Percentiles rank a stretch among this genome's conserved stretches.
These are phyloP conservation scores for Hanseniaspora jakobsenii DNA, from an alignment of 805 yeast genomes.

Conservation along the genomic window DNA sequence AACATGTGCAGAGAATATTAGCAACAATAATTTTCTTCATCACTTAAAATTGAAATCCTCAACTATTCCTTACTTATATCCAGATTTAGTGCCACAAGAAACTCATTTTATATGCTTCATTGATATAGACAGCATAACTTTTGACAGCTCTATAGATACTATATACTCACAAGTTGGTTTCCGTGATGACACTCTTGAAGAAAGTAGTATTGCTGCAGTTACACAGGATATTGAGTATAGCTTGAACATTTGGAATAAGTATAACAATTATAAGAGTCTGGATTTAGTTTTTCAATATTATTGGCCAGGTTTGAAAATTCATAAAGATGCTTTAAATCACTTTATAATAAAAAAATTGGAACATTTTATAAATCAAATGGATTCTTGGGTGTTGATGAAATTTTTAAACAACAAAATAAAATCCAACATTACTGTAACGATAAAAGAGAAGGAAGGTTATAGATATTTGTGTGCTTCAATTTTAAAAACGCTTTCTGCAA, in stretches of 20 bases:
- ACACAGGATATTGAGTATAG: constrained; percentile 1
- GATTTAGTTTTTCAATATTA: not conserved
- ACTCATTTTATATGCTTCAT: constrained; percentile 13
- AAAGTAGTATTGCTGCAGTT: not conserved
- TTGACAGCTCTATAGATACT: constrained; percentile 1
- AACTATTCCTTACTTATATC: constrained; percentile 10
- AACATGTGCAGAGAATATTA: not conserved
- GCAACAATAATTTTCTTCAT: constrained; percentile 8
- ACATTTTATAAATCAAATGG: constrained; percentile 10
- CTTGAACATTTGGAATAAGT: constrained; percentile 11
- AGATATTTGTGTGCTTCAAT: too few relatives aligned
- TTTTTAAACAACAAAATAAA: constrained; percentile 5
- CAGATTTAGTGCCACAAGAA: constrained; percentile 11
- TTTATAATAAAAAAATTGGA: constrained; percentile 5
- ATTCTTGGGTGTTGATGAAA: constrained; percentile 13
- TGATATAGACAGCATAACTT: constrained; percentile 1
- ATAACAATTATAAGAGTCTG: not conserved
- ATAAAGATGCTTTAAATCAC: constrained; percentile 1
- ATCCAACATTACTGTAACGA: not conserved
- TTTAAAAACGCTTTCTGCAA: too few relatives aligned
- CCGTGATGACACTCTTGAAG: not conserved
- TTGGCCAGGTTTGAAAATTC: not conserved
- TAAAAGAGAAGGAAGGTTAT: constrained; percentile 10
- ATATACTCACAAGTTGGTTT: constrained; percentile 12
- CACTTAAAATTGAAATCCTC: constrained; percentile 6